Percentiles rank a stretch among this genome's conserved stretches.
Evolutionary conservation across 495 filamentous ascomycete species (phyloP).

Genomic region (Penicillium paxilli): DNA sequence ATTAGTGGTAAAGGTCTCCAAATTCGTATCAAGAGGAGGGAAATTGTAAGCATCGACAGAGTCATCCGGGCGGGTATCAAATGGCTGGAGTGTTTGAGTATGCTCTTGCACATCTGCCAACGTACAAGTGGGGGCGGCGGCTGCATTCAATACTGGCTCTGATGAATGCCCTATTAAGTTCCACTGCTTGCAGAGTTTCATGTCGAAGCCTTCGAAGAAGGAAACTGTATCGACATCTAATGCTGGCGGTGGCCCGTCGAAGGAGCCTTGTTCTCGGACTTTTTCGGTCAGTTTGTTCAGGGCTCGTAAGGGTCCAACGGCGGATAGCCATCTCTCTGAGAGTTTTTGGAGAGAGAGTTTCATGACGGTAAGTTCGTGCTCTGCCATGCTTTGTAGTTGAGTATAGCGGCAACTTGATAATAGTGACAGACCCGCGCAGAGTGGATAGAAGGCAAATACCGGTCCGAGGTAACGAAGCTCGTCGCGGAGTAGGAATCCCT

Average conservation of each 20-base stretch:
- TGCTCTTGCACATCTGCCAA: slow-evolving; percentile 23
- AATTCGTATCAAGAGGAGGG: slow-evolving; percentile 14
- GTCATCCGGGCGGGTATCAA: slow-evolving; percentile 14
- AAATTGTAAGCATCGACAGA: slow-evolving; percentile 11
- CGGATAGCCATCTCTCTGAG: slow-evolving; percentile 30
- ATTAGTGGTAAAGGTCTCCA: slow-evolving; percentile 22
- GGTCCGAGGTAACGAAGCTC: slow-evolving; percentile 30
- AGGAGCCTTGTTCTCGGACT: slow-evolving; percentile 23
- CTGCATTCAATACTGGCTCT: not conserved
- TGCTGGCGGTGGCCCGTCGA: slow-evolving; percentile 17
- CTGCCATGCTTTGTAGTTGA: slow-evolving; percentile 24
- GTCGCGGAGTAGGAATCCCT: slow-evolving; percentile 30
- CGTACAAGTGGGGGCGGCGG: slow-evolving; percentile 14
- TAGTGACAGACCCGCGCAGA: slow-evolving; percentile 25
- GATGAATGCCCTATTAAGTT: slow-evolving; percentile 22
- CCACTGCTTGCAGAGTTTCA: slow-evolving; percentile 28
- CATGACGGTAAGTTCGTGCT: slow-evolving; percentile 31
- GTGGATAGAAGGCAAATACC: slow-evolving; percentile 29
- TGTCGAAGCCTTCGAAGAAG: slow-evolving; percentile 30
- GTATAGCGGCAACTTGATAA: slow-evolving; percentile 29
- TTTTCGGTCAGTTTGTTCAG: slow-evolving; percentile 31
- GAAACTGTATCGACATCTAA: slow-evolving; percentile 22
- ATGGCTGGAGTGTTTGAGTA: slow-evolving; percentile 3
- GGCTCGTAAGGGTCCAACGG: slow-evolving; percentile 27
- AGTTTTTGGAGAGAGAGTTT: slow-evolving; percentile 32